Evolutionary conservation across 768 basidiomycete genomes (phyloP).

Genomic region (Trametes meyenii): DNA sequence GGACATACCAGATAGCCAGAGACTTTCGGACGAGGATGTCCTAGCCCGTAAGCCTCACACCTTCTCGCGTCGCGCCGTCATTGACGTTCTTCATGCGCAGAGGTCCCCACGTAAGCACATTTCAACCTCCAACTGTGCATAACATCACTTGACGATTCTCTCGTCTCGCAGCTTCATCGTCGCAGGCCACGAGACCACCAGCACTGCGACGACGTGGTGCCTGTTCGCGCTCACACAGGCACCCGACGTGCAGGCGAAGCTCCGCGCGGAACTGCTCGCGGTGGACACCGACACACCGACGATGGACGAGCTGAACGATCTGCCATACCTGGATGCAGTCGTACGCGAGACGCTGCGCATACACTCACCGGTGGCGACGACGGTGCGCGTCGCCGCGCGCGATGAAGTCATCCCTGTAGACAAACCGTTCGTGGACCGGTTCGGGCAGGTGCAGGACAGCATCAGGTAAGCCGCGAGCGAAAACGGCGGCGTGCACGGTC

Average conservation of each 20-base stretch:
- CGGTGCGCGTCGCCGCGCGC: slow-evolving; percentile 48
- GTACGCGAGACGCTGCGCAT: slow-evolving; percentile 63
- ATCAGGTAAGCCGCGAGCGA: slow-evolving; percentile 42
- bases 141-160: not conserved
- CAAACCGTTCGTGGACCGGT: slow-evolving; percentile 32
- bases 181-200: slow-evolving; percentile 48
- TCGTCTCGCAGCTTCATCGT: slow-evolving; percentile 23
- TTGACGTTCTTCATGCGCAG: not conserved
- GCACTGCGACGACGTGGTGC: slow-evolving; percentile 39
- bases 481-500: not conserved
- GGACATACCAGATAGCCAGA: slow-evolving; percentile 57
- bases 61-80: not conserved
- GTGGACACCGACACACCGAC: slow-evolving; percentile 51
- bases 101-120: slow-evolving; percentile 21
- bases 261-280: slow-evolving; percentile 44
- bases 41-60: slow-evolving; percentile 48
- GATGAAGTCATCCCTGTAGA: slow-evolving; percentile 57
- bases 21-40: slow-evolving; percentile 68
- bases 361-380: slow-evolving; percentile 52
- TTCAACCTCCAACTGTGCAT: not conserved
- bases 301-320: slow-evolving; percentile 67
- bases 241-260: slow-evolving; percentile 40
- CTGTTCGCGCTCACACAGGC: slow-evolving; percentile 44
- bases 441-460: slow-evolving; percentile 24
- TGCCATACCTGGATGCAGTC: slow-evolving; percentile 71